phyloP scores from a whole-genome alignment of 495 filamentous ascomycete species.

The Beverwykella pulmonaria region DNA sequence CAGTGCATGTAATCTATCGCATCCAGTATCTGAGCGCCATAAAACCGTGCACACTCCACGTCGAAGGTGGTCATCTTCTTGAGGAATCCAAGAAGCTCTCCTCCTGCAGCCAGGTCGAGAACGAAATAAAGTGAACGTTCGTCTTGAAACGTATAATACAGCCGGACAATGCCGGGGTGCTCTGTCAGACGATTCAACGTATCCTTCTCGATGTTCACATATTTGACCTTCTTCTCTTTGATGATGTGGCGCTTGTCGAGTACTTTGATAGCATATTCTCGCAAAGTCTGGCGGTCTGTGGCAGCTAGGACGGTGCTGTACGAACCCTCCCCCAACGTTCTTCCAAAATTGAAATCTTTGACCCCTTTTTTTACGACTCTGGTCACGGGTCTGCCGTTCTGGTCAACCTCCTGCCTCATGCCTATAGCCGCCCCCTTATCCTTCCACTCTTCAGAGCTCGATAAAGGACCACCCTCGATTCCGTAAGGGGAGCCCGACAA shows the following conservation, averaged over 20 bases:
- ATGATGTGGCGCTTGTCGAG: conserved; percentile 99
- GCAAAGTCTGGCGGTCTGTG: conserved; percentile 91
- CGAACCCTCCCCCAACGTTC: conserved; percentile 91
- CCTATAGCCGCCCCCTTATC: conserved; percentile 85
- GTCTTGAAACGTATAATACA: conserved; percentile 99
- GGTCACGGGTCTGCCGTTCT: conserved; percentile 77
- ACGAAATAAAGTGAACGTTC: conserved; percentile 96
- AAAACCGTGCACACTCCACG: conserved; percentile 92
- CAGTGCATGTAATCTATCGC: conserved; percentile 98
- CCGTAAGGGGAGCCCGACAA: conserved; percentile 56
- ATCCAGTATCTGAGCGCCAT: conserved; percentile 94
- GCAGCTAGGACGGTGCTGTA: conserved; percentile 97
- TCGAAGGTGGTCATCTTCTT: conserved; percentile 95
- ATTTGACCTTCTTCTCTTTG: conserved; percentile 99
- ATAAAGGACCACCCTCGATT: conserved; percentile 63
- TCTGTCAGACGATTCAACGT: conserved; percentile 94
- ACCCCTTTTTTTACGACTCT: conserved; percentile 94
- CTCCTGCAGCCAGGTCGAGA: conserved; percentile 87
- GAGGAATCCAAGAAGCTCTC: conserved; percentile 87
- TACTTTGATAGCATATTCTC: conserved; percentile 98
- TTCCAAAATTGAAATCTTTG: conserved; percentile 92
- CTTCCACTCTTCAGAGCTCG: conserved; percentile 92
- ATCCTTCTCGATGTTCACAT: conserved; percentile 99
- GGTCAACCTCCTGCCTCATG: conserved; percentile 76
- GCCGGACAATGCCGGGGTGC: conserved; percentile 92